Evolutionary conservation across 805 yeast species (phyloP).

Genomic region (Barnettozyma siamensis): DNA sequence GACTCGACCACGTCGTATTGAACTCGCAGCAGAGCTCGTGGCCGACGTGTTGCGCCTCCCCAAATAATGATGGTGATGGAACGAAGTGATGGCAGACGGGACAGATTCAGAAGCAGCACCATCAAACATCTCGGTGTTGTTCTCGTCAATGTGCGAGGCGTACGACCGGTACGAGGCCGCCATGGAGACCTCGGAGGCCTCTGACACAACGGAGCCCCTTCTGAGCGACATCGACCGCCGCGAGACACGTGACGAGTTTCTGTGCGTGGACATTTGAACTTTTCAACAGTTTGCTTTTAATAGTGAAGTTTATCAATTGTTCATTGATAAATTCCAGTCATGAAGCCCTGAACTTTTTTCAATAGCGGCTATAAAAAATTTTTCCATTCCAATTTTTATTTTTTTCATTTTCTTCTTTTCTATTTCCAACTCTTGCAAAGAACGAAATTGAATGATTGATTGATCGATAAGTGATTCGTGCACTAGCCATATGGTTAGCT

Average conservation of each 20-base stretch:
- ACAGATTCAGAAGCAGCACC: slow-evolving; percentile 74
- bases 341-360: no score
- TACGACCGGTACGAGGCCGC: neutral
- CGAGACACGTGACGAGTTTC: slow-evolving; percentile 14
- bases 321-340: no score
- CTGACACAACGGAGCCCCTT: slow-evolving; percentile 29
- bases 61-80: slow-evolving; percentile 60
- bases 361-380: no score
- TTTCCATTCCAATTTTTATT: no score
- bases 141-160: slow-evolving; percentile 41
- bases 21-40: slow-evolving; percentile 23
- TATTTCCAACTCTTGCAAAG: no score
- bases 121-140: slow-evolving; percentile 64
- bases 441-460: no score
- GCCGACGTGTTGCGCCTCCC: slow-evolving; percentile 21
- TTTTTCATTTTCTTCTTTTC: no score
- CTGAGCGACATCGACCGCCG: slow-evolving; percentile 25
- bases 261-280: slow-evolving; percentile 4
- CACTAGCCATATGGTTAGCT: no score
- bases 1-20: slow-evolving; percentile 24
- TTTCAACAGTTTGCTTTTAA: no score
- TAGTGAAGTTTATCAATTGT: no score
- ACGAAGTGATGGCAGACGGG: slow-evolving; percentile 72
- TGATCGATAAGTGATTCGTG: no score
- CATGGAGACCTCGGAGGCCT: slow-evolving; percentile 15